A percentile compares a stretch with the other conserved stretches of the same genome.
Evolutionary conservation across 2,329 filamentous ascomycete genomes (phyloP).

Genomic region (Fusarium bulbicola): DNA sequence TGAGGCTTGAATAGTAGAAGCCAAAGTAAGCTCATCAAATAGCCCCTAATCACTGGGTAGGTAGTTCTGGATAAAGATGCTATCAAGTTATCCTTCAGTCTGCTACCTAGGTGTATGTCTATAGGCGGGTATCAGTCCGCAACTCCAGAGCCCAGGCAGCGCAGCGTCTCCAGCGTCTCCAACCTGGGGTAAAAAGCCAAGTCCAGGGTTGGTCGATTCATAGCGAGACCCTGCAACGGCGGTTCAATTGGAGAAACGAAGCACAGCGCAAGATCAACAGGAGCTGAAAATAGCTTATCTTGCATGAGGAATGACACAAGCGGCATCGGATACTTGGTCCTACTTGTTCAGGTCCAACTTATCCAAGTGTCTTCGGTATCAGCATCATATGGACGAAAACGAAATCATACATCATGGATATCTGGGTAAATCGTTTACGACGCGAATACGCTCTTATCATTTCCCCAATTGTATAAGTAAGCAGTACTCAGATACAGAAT

Average conservation of each 20-base stretch:
- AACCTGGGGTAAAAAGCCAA: slow-evolving; percentile 28
- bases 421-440: neutral
- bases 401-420: neutral
- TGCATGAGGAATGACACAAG: neutral
- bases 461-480: neutral
- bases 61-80: too few species aligned
- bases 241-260: slow-evolving; percentile 8
- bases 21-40: too few species aligned
- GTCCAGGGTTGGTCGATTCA: neutral
- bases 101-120: neutral
- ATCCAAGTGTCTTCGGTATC: neutral
- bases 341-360: neutral
- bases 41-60: too few species aligned
- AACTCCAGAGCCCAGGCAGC: neutral
- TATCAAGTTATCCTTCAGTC: too few species aligned
- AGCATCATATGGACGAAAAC: neutral
- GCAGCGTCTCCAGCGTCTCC: neutral
- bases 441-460: neutral
- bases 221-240: slow-evolving; percentile 9
- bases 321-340: neutral
- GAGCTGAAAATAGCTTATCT: slow-evolving; percentile 3
- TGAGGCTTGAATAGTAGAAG: neutral
- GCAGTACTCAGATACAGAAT: neutral
- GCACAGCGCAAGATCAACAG: slow-evolving; percentile 8
- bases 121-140: slow-evolving; percentile 7